Base-by-base conservation (phyloP, 2,329 filamentous ascomycete species). In the Paramyrothecium sp. region DNA sequence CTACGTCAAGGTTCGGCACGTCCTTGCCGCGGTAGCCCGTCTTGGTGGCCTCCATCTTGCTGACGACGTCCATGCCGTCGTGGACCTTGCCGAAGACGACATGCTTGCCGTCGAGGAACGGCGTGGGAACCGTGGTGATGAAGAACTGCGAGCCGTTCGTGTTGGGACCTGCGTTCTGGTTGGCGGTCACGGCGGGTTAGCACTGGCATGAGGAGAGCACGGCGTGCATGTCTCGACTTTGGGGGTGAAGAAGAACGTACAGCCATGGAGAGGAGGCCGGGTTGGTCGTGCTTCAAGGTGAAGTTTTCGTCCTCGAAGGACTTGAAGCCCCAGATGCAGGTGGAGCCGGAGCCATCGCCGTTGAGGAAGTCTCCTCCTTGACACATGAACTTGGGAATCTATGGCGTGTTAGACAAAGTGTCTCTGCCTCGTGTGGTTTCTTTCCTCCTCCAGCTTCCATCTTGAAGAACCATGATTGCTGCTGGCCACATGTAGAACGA, bases 71-170 rank as follows among this genome's bases (percentile, higher is more conserved):
- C 84, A 97, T 89, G 41, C 94, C 93, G 46, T 93, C 90, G 49
- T 92, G 81, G 2, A 98, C 94, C 71, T 90, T 89, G 53, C 95
- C 95, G 67, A 98, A 98, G 19, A 98, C 93, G 56, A 97, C 92
- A 73, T 99, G 95, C 77, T 98, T 98, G 69, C 84, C 85, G 75
- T 98, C 90, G 23, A 99, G 79, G 70, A 96, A 96, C 2, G 92
- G 91, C 0, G 94, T 95, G 5, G 90, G 82, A 2, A 89, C 89
- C 0, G 91, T 95, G 2, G 93, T 97, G 78, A 98, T 94, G 81
- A 99, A 99, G 81, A 99, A 99, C 71, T 98, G 95, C 58, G 87
- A 92, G 41, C 95, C 95, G 73, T 98, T 98, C 63, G 91, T 94
- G 75, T 97, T 90, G 55, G 91, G 90, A 1, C 94, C 94, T 26